Evolutionary conservation across 352 stramenopile species (phyloP), one percentile per base, ranked within the genome.

Genomic region (Pythium aquatile): DNA sequence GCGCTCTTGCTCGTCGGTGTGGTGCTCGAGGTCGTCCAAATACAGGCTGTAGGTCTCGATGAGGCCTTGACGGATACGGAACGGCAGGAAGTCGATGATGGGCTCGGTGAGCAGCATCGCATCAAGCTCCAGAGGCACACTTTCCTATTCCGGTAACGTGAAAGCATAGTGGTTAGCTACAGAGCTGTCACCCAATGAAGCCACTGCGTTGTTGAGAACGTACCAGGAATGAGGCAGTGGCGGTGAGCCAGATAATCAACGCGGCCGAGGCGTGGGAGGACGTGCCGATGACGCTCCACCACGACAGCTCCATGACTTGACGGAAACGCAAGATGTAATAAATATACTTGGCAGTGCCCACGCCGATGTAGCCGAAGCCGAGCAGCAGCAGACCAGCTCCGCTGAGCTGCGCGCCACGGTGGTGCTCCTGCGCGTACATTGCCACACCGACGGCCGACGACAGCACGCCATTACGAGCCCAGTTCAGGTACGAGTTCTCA

Each of bases 11-110:
- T 93, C 84, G 58, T 88, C 78, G 47, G 78, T 83, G 70, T 93
- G 84, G 69, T 93, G 84, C 72, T 93, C 84, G 42, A 93, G 68
- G 63, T 95, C 86, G 62, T 95, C 86, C 54, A 93, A 66, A 57
- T 95, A 88, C 55, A 95, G 77, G 56, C 85, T 95, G 75, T 95
- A 95, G 16, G 86, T 95, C 67, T 95, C 84, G 63, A 95, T 95
- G 33, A 95, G 75, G 16, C 86, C 86, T 63, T 95, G 86, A 28
- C 83, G 84, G 70, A 95, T 95, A 51, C 86, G 86, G 63, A 91
- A 93, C 16, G 86, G 86, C 46, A 95, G 59, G 63, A 74, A 95
- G 64, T 79, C 87, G 53, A 83, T 79, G 59, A 95, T 87, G 13
- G 86, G 86, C 67, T 95, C 86, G 16, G 84, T 93, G 29, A 95